These are phyloP conservation scores for Centella asiatica DNA, from an alignment of 129 eudicot genomes.

Conservation along the genomic window DNA sequence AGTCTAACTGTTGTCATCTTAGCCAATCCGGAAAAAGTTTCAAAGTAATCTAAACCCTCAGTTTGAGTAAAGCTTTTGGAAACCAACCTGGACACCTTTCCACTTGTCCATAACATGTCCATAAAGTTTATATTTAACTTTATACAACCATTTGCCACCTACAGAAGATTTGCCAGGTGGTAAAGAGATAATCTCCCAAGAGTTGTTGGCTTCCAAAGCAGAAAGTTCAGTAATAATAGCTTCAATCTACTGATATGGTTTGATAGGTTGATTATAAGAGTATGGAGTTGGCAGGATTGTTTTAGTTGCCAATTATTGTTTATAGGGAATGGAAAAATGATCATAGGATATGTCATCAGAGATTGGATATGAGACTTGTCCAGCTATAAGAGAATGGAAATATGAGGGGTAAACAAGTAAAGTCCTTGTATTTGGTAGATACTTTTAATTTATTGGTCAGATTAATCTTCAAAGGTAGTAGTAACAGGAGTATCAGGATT, in stretches of 20 bases:
- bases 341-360: too few species aligned
- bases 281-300: too few species aligned
- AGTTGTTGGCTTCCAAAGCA: background rate
- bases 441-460: too few species aligned
- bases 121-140: background rate
- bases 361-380: too few species aligned
- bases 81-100: background rate
- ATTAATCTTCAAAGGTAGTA: too few species aligned
- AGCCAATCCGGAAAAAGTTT: background rate
- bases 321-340: too few species aligned
- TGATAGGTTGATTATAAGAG: too few species aligned
- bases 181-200: background rate
- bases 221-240: background rate
- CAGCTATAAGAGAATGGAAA: too few species aligned
- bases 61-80: constrained; percentile 6
- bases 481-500: too few species aligned
- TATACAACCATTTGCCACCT: background rate
- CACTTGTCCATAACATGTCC: background rate
- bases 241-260: background rate
- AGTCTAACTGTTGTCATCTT: background rate
- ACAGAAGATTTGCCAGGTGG: background rate
- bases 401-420: too few species aligned
- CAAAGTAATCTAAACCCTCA: background rate
- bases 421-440: too few species aligned
- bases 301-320: too few species aligned